Conservation (phyloP, 768 basidiomycete genomes). For the Strobilomyces confusus region DNA sequence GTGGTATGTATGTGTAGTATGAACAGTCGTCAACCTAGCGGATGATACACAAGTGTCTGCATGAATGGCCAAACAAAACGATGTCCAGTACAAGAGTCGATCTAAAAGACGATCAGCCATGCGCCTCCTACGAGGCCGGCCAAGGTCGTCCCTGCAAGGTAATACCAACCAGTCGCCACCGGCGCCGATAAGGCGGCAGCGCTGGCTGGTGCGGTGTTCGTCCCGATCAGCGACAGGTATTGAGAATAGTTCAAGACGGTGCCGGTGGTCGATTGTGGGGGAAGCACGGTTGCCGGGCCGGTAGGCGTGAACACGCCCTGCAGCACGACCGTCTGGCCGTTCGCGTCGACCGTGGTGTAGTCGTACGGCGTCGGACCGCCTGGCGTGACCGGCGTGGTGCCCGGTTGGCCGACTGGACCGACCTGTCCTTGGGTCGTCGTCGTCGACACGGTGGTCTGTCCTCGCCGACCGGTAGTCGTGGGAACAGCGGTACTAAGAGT, state of each 20-base stretch:
- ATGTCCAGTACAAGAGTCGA: constrained; percentile 8
- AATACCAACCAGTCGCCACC: constrained; percentile 26
- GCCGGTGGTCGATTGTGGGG: constrained; percentile 25
- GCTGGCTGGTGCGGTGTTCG: constrained; percentile 25
- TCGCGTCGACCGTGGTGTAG: constrained; percentile 44
- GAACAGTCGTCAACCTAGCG: background rate
- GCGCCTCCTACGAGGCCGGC: constrained; percentile 27
- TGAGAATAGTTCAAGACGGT: constrained; percentile 27
- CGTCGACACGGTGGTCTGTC: constrained; percentile 18
- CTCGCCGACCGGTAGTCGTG: constrained; percentile 17
- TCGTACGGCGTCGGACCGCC: constrained; percentile 47
- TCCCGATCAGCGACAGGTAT: constrained; percentile 30
- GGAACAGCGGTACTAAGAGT: background rate
- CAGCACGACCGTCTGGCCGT: constrained; percentile 20
- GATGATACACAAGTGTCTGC: constrained; percentile 3
- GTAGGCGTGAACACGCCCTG: constrained; percentile 32
- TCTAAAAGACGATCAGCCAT: constrained; percentile 29
- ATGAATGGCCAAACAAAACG: constrained; percentile 3
- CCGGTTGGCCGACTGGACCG: constrained; percentile 52
- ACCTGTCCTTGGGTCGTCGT: constrained; percentile 12
- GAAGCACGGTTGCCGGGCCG: constrained; percentile 26
- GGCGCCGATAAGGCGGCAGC: constrained; percentile 21
- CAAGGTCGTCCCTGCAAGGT: constrained; percentile 21
- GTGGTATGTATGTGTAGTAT: constrained; percentile 19
- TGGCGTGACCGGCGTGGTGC: constrained; percentile 33